Evolutionary conservation across 2,329 filamentous ascomycete genomes (phyloP).

Genomic region (Arthrobotrys entomopaga): DNA sequence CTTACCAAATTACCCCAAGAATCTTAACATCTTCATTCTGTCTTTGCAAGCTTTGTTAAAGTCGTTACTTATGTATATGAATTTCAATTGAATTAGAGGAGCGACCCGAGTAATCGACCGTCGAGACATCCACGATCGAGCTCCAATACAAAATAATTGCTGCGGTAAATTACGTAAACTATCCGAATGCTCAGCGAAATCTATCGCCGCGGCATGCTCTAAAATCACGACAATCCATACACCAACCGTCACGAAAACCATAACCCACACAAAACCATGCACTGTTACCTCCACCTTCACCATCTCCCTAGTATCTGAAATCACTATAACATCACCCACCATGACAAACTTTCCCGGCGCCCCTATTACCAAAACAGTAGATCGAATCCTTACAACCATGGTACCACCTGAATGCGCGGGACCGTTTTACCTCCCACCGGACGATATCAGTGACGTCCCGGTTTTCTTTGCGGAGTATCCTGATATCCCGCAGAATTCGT

Average conservation of each 20-base stretch:
- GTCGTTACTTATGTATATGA: background rate
- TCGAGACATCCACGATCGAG: constrained; percentile 1
- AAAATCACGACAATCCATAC: constrained; percentile 6
- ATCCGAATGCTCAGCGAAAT: constrained; percentile 5
- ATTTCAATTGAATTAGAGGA: constrained; percentile 1
- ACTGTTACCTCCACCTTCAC: background rate
- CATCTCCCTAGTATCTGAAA: background rate
- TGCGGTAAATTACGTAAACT: constrained; percentile 3
- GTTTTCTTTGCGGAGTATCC: background rate
- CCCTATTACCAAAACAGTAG: background rate
- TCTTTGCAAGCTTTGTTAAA: background rate
- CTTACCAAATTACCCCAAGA: too few species aligned
- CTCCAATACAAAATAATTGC: constrained; percentile 10
- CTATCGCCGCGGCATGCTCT: background rate
- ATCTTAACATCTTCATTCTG: background rate
- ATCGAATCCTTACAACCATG: background rate
- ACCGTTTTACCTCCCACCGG: background rate
- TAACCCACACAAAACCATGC: background rate
- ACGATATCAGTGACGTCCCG: background rate
- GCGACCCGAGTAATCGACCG: constrained; percentile 17
- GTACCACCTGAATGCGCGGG: background rate
- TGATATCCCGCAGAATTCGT: background rate
- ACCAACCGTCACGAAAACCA: background rate
- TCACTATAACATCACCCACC: background rate
- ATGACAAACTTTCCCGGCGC: background rate